Evolutionary conservation across 148 eudicot species (phyloP), one percentile per base, ranked within the genome.

Genomic region (Bassia scoparia): DNA sequence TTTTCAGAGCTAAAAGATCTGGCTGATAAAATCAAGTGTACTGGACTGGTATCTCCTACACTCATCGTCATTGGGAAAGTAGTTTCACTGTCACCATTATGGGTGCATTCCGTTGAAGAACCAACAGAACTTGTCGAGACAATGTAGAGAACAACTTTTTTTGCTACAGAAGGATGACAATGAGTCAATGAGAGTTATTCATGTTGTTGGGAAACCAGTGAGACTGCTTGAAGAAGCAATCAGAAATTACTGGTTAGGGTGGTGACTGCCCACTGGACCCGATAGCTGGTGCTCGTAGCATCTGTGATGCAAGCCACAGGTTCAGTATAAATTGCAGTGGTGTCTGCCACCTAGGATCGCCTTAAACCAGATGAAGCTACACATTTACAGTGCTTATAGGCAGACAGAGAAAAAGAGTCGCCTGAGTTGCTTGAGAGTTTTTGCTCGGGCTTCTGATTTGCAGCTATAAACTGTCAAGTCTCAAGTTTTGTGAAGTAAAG

Each of bases 11-110:
- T 95, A 67, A 80, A 86, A 74, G 86, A 92, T 81, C 90, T 95
- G 48, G 90, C 99, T 37, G 84, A 81, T 34, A 75, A 82, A 78
- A 95, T 92, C 31, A 66, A 75, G 54, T 66, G 72, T 38, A 84
- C 84, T 33, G 78, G 87, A 70, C 86, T 95, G 58, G 82, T 86
- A 16, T 95, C 99, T 12, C 99, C 99, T 20, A 88, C 99, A 7
- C 83, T 95, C 7, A 86, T 95, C 80, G 80, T 95, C 65, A 92
- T 96, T n/a, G 99, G 99, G 68, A 96, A 86, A 74, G 99, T 92
- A 44, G 96, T 96, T 58, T 81, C 97, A 41, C 97, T 96, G 46
- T 96, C 99, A 38, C 95, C 96, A 62, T 74, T 90, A 49, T 96
- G 99, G 99, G 77, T 86, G 35, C 76, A 76, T 70, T 72, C 88